Evolutionary conservation across 768 basidiomycete genomes (phyloP).

Genomic region (Mycena haematopus): DNA sequence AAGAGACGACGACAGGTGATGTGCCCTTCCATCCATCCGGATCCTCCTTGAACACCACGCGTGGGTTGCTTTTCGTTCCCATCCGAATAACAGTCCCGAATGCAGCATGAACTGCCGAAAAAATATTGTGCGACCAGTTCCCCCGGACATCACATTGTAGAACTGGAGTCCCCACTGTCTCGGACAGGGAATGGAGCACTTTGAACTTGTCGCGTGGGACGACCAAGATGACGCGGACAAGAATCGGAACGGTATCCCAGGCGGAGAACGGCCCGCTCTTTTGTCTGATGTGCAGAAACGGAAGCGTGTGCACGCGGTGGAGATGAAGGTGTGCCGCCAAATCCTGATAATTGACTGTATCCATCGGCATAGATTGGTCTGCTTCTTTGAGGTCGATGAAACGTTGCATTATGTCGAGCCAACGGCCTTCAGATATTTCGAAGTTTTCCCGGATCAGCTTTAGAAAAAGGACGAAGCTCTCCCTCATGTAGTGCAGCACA

Average conservation of each 20-base stretch:
- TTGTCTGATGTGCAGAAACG: constrained; percentile 17
- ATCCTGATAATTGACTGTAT: constrained; percentile 46
- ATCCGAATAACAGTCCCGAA: constrained; percentile 25
- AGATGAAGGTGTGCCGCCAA: constrained; percentile 44
- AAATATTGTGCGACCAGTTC: constrained; percentile 17
- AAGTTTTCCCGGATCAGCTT: constrained; percentile 36
- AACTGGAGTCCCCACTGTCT: constrained; percentile 4
- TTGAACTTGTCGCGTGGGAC: constrained; percentile 28
- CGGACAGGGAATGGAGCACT: constrained; percentile 2
- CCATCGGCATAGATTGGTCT: constrained; percentile 35
- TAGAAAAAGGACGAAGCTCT: constrained; percentile 46
- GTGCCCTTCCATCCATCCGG: constrained; percentile 26
- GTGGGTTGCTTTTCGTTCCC: constrained; percentile 24
- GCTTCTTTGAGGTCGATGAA: constrained; percentile 32
- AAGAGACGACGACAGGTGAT: constrained; percentile 29
- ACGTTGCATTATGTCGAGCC: constrained; percentile 40
- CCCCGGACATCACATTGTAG: constrained; percentile 23
- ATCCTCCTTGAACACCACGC: constrained; percentile 31
- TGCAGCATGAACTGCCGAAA: constrained; percentile 25
- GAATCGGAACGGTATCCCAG: constrained; percentile 23
- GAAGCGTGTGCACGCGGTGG: constrained; percentile 38
- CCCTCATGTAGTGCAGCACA: constrained; percentile 46
- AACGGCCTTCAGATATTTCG: constrained; percentile 32
- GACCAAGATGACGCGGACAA: constrained; percentile 27
- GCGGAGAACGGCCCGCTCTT: constrained; percentile 26